Percentiles rank a stretch among this genome's conserved stretches.
These are phyloP conservation scores for Pythium aphanidermatum DNA, from an alignment of 352 stramenopile genomes.

Conservation along the genomic window DNA sequence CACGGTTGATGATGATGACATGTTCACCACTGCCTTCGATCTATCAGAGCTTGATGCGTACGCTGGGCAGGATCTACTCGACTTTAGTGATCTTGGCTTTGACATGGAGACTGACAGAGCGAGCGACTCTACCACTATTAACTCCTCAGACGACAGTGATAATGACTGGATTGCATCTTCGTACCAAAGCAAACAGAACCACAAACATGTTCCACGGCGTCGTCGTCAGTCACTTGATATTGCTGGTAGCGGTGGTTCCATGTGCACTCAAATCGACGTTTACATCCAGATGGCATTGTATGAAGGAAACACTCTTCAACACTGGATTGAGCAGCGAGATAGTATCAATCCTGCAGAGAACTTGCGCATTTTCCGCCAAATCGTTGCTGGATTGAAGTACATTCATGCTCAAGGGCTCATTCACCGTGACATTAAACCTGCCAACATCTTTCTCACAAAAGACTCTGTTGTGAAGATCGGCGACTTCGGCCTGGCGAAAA, in stretches of 20 bases:
- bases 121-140: background rate
- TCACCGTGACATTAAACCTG: constrained; percentile 77
- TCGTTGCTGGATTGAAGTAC: constrained; percentile 69
- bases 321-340: constrained; percentile 63
- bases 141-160: background rate
- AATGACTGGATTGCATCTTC: too few species aligned
- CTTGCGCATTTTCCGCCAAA: constrained; percentile 67
- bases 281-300: constrained; percentile 95
- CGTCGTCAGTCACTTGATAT: constrained; percentile 22
- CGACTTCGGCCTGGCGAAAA: constrained; percentile 78
- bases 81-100: constrained; percentile 53
- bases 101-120: constrained; percentile 30
- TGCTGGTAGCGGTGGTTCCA: constrained; percentile 8
- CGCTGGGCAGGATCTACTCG: constrained; percentile 20
- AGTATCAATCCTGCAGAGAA: constrained; percentile 38
- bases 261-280: constrained; percentile 77
- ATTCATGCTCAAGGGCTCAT: constrained; percentile 69
- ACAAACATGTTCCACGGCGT: constrained; percentile 14
- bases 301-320: constrained; percentile 79
- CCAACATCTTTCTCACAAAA: constrained; percentile 74
- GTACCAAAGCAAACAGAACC: too few species aligned
- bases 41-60: constrained; percentile 13
- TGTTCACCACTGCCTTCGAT: background rate
- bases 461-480: constrained; percentile 78
- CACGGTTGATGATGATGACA: constrained; percentile 14